These are phyloP conservation scores for Trichoderma atroviride DNA, from an alignment of 2,329 filamentous ascomycete genomes.

Conservation along the genomic window DNA sequence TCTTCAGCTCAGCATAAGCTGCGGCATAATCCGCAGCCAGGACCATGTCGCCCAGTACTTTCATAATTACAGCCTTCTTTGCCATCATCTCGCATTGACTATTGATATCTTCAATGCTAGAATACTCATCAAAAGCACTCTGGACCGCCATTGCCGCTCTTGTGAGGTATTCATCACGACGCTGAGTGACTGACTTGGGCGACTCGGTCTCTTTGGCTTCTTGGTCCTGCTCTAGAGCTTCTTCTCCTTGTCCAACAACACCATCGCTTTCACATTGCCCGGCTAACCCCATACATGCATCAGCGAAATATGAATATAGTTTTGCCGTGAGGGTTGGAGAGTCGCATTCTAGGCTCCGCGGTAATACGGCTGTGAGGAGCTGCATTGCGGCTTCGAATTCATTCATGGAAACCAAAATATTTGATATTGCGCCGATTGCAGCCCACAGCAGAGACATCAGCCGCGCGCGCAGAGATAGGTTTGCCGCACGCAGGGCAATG, in stretches of 20 bases:
- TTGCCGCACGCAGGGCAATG: conserved; percentile 73
- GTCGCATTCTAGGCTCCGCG: conserved; percentile 74
- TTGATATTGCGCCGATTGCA: conserved; percentile 66
- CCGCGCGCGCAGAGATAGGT: conserved; percentile 69
- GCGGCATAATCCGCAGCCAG: conserved; percentile 68
- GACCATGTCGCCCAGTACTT: conserved; percentile 64
- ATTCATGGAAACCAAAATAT: conserved; percentile 67
- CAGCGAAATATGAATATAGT: conserved; percentile 71
- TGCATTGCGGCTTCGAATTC: conserved; percentile 70
- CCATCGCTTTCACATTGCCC: conserved; percentile 43
- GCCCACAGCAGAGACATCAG: conserved; percentile 73
- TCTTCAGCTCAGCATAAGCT: conserved; percentile 62
- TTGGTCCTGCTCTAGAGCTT: neutral
- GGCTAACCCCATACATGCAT: conserved; percentile 78
- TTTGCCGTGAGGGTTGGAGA: conserved; percentile 63
- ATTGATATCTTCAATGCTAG: conserved; percentile 64
- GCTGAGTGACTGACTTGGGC: conserved; percentile 27
- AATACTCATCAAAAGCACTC: conserved; percentile 65
- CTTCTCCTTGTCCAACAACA: neutral
- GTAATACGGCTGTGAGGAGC: conserved; percentile 70
- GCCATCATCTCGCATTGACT: conserved; percentile 78
- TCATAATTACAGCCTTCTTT: conserved; percentile 79
- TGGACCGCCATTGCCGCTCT: conserved; percentile 64
- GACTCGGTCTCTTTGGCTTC: neutral
- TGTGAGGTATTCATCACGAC: conserved; percentile 59